These are phyloP conservation scores for Jimgerdemannia lactiflua DNA, from an alignment of 192 early-diverging fungal species.

Conservation along the genomic window DNA sequence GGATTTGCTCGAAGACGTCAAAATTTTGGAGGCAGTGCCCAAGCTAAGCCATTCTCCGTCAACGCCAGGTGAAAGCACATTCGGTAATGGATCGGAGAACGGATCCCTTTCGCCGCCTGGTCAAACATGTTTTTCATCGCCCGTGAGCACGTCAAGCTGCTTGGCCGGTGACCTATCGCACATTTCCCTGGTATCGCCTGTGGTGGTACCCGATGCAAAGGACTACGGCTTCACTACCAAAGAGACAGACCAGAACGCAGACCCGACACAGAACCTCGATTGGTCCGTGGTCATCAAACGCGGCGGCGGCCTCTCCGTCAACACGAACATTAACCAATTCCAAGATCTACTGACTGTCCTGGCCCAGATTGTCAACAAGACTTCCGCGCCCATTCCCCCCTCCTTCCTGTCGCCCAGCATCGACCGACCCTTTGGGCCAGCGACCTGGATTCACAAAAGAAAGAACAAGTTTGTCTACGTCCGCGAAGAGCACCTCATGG, in stretches of 20 bases:
- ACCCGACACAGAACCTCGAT: background rate
- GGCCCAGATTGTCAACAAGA: background rate
- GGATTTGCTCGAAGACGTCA: background rate
- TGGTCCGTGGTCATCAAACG: background rate
- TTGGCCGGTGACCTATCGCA: too few relatives aligned
- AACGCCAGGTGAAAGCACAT: too few relatives aligned
- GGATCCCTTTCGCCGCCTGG: too few relatives aligned
- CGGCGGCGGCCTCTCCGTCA: background rate
- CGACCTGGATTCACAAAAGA: background rate
- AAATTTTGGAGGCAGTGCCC: background rate
- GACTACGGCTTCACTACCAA: too few relatives aligned
- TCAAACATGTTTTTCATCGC: too few relatives aligned
- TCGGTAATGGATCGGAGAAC: too few relatives aligned
- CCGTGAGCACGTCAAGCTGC: too few relatives aligned
- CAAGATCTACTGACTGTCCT: background rate
- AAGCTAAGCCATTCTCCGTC: too few relatives aligned
- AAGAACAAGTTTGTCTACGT: background rate
- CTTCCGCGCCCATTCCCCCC: background rate
- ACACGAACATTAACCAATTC: background rate
- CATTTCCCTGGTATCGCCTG: too few relatives aligned
- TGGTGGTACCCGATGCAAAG: too few relatives aligned
- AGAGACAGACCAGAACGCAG: background rate
- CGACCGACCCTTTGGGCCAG: background rate
- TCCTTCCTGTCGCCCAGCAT: background rate
- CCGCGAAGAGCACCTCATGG: background rate